phyloP scores from a whole-genome alignment of 768 basidiomycete species.

The Mycena galopus region DNA sequence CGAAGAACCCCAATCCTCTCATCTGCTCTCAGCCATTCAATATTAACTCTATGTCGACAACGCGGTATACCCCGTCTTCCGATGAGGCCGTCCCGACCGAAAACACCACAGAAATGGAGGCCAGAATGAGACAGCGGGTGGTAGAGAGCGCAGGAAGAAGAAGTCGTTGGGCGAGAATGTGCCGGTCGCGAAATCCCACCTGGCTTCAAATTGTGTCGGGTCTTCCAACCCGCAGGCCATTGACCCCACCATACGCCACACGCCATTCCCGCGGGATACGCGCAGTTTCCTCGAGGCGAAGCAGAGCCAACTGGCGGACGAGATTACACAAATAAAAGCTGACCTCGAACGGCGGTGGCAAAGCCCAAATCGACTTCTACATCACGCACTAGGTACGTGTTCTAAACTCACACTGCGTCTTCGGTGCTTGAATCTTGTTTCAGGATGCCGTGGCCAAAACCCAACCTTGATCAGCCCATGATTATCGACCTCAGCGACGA shows the following conservation, averaged over 20 bases:
- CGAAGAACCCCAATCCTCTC: too few species aligned
- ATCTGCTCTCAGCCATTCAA: too few species aligned
- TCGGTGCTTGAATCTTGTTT: background rate
- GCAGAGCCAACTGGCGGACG: conserved; percentile 10
- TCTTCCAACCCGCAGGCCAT: background rate
- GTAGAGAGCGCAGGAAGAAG: conserved; percentile 23
- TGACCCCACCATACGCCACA: too few species aligned
- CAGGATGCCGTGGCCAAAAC: conserved; percentile 22
- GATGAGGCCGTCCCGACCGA: background rate
- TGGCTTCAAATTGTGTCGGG: background rate
- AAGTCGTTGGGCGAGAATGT: conserved; percentile 7
- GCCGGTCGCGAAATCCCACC: background rate
- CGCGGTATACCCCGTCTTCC: background rate
- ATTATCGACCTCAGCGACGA: conserved; percentile 27
- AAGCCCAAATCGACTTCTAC: conserved; percentile 10
- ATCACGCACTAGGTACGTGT: too few species aligned
- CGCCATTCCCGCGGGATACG: background rate
- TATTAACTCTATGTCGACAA: background rate
- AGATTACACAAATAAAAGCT: conserved; percentile 14
- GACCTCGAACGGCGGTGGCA: background rate
- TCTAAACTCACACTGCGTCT: too few species aligned
- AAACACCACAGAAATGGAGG: conserved; percentile 8
- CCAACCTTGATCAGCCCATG: background rate
- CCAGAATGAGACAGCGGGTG: conserved; percentile 6
- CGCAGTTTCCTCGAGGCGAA: background rate